Base-by-base conservation (phyloP, 371 early-diverging fungal genomes). In the Capniomyces stellatus region DNA sequence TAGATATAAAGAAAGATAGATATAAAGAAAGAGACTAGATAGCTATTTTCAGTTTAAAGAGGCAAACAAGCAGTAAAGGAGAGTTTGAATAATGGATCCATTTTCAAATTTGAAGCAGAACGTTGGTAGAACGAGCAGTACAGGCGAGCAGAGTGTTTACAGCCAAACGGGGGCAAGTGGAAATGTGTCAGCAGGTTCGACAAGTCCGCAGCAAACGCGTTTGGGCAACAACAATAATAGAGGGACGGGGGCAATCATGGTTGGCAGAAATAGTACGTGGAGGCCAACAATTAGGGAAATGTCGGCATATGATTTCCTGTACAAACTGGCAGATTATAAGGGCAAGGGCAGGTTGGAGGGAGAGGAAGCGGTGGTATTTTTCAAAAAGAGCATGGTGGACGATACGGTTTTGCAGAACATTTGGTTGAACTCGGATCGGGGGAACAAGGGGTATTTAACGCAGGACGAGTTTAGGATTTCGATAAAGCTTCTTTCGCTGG, bases 401-500 rank as follows among this genome's bases (percentile, higher is more conserved):
- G 66, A 72, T 19, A 70, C 73, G 12, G 68, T 74, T 12, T 64
- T 92, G 10, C 71, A 74, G 30, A 76, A 84, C 75, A 84, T 94
- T 47, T 92, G 91, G 92, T 73, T 77, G 47, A 67, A 82, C 23
- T 75, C 83, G 1, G 90, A 91, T 63, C 60, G 70, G 1, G 85
- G 85, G 23, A 74, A 75, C 57, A 79, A 82, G 60, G 92, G 89
- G 4, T 78, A 78, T 44, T 65, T 91, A 54, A 78, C 75, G 23
- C 71, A 74, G 35, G 64, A 71, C 39, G 82, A 77, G 47, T 92
- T 94, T 64, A 76, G 71, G 57, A 74, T 79, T 23, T 85, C 86
- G 0, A 63, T 92, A 55, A 93, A 91, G 63, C 63, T 89, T 50
- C 87, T 93, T 60, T 84, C 90, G 1, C 74, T 88, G 56, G 85